Conservation (phyloP, 345 rosid genomes). For the Syzygium grande region DNA sequence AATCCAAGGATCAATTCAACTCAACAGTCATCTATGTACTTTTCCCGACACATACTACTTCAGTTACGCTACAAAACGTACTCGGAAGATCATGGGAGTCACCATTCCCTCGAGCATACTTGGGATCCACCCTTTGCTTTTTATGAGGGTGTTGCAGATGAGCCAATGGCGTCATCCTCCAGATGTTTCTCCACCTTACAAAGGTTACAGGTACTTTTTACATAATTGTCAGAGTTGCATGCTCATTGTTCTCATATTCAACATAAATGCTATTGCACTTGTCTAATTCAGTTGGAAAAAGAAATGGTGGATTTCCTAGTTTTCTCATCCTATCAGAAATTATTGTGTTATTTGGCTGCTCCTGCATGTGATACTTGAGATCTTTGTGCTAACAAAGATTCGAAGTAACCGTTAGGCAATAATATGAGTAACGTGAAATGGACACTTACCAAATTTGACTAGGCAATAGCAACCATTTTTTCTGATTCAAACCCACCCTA, state of each 20-base stretch:
- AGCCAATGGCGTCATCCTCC: constrained; percentile 70
- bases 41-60: constrained; percentile 81
- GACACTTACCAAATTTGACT: not conserved
- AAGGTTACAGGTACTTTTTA: constrained; percentile 68
- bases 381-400: not conserved
- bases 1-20: constrained; percentile 69
- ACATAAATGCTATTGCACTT: not conserved
- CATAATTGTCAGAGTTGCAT: not conserved
- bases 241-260: not conserved
- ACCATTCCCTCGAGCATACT: constrained; percentile 68
- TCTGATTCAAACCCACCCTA: not conserved
- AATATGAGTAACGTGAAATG: not conserved
- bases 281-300: not conserved
- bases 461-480: not conserved
- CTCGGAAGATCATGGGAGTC: constrained; percentile 48
- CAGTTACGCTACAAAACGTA: constrained; percentile 86
- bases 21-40: constrained; percentile 50
- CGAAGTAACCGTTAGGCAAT: not conserved
- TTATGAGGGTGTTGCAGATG: constrained; percentile 83
- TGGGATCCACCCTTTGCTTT: constrained; percentile 82
- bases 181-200: constrained; percentile 61
- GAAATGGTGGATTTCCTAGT: not conserved
- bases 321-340: not conserved
- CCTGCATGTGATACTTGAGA: not conserved
- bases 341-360: not conserved